Evolutionary conservation across 345 rosid species (phyloP), one percentile per base, ranked within the genome.

Genomic region (Salix viminalis): DNA sequence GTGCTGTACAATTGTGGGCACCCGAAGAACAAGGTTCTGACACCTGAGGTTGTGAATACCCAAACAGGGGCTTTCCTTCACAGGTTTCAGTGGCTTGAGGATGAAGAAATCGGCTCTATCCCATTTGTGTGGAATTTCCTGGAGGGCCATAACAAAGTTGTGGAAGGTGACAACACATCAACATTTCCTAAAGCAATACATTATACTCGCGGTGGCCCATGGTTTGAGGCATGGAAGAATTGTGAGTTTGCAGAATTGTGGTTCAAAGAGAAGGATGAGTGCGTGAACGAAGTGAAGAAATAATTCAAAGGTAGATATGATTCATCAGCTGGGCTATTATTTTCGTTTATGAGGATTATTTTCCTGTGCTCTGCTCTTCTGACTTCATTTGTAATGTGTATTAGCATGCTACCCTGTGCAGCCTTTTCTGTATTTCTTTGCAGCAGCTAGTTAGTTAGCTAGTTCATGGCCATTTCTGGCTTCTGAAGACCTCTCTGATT

Each of bases 61-160:
- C 91, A 91, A 80, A 84, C 92, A 0, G 99, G 99, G 67, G 96
- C 99, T 7, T 96, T 88, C 69, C 96, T 93, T 28, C 99, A 93
- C 70, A 86, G 99, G 91, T 96, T 96, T 82, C 97, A 93, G 87
- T 95, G 99, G 99, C 96, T 95, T 2, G 89, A 87, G 69, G 99
- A 95, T 61, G 84, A 83, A 50, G 98, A 96, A 37, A 96, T 96
- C 30, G 99, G 99, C 3, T 90, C 94, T 3, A 65, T 96, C 73
- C 92, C 99, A 0, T 92, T 87, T 77, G 91, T 90, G 0, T 96
- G 99, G 99, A 96, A 96, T 76, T 96, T 93, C 36, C 98, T 96
- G 2, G 99, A 93, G 85, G 99, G 99, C 1, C 99, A 96, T 70
- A 96, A 96, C 82, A 87, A 74, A 87, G 89, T 85, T 70, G 87